Evolutionary conservation across 352 stramenopile genomes (phyloP), one percentile per base, ranked within the genome.

Genomic region (Paralagenidium karlingii): DNA sequence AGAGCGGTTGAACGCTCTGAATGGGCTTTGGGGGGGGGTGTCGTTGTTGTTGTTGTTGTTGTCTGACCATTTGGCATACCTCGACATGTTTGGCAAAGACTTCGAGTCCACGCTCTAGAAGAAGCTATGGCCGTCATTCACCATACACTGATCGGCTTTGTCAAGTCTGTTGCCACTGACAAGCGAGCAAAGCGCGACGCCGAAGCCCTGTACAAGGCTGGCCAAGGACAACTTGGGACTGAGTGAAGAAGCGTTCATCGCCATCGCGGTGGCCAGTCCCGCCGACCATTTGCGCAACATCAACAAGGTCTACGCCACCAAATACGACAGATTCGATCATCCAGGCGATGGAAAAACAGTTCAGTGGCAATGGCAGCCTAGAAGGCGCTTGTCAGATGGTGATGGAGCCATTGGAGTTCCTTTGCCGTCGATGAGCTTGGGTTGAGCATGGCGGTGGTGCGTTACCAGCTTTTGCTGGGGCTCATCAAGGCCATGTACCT

Each of bases 251-350:
- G 59, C 60, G 5, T 89, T 89, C 24, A 77, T 82, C 24, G 64
- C 47, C 9, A 73, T 62, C 11, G 30, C 86, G 19, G 60, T 76
- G 30, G 69, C 64, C 38, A 60, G 55, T 8, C 65, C 75, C 21
- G 48, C 71, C 5, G 64, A 83, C 33, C 74, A 67, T 28, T 51
- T 89, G 30, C 60, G 59, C 32, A 73, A 81, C 53, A 57, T 89
- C 38, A 59, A 89, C 51, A 53, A 58, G 0, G 75, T 74, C 27
- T 89, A 89, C 45, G 58, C 75, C 25, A 53, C 58, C 51, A 83
- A 86, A 63, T 81, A 86, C 58, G 78, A 66, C 51, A 82, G 78
- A 86, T 50, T 77, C 78, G 40, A 78, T 89, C 36, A 58, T 55
- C 21, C 77, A 82, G 40, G 75, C 75, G 3, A 54, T 89, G 7